Base-by-base conservation (phyloP, 192 early-diverging fungal genomes). In the Coemansia sp. region DNA sequence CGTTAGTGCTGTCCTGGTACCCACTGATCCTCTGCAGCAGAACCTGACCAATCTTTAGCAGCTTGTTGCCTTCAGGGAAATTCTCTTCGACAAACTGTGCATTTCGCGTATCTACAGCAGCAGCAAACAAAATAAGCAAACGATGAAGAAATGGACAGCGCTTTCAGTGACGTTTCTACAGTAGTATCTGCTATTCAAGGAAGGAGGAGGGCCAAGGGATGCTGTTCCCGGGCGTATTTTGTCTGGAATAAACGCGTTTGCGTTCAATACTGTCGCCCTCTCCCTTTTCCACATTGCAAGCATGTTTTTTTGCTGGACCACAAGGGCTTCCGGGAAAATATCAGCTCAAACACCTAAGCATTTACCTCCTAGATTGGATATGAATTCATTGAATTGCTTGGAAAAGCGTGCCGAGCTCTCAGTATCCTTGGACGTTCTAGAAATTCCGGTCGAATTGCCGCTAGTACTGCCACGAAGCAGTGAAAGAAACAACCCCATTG, bases 361-460 rank as follows among this genome's bases (percentile, higher is more conserved):
- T 57, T 76, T 70, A 79, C 76, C 76, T 67, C 76, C 76, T 35
- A 79, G 76, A 74, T 74, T 73, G 50, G 62, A 66, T 49, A 79
- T 79, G 63, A 79, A 79, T 61, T 79, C 76, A 36, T 59, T 74
- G 76, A 79, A 79, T 66, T 74, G 71, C 59, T 67, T 79, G 45
- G 76, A 73, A 65, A 74, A 74, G 61, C 76, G 76, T 43, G 71
- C 65, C 32, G 72, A 54, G 20, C 65, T 29, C 46, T 79, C 68
- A 3, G 63, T 48, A 38, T 79, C 76, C 41, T 62, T 56, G 35
- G 65, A 57, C 17, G 45, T 57, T 29, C 69, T 62, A 5, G 68
- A 32, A 15, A 62, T 22, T 33, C 65, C 34, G 19, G 38, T 29
- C 1, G 70, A 64, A 32, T 66, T 43, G 11, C 71, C 71, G 53